Conservation (phyloP, 768 basidiomycete species). For the Russula olivacea region DNA sequence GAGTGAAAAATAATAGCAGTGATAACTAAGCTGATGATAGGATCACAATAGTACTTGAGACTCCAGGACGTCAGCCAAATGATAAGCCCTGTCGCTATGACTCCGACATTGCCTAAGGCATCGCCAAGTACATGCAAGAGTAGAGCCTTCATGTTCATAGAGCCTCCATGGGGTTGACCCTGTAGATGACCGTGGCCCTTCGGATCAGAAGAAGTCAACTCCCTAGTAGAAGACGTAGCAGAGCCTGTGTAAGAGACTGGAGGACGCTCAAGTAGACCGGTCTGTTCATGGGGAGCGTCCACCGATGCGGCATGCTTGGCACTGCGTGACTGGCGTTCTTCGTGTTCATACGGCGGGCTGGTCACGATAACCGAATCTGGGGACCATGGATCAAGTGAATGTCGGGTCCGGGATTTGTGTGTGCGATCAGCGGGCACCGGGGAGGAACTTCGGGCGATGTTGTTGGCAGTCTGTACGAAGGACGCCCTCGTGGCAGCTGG, state of each 20-base stretch:
- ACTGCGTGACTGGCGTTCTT: background rate
- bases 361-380: constrained; percentile 4
- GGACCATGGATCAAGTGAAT: constrained; percentile 23
- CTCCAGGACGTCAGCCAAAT: constrained; percentile 86
- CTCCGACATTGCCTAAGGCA: constrained; percentile 96
- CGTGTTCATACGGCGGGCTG: constrained; percentile 11
- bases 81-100: constrained; percentile 89
- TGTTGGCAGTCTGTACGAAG: constrained; percentile 77
- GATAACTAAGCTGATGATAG: constrained; percentile 88
- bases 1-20: constrained; percentile 96
- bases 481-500: constrained; percentile 66
- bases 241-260: constrained; percentile 9
- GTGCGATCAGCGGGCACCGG: constrained; percentile 29
- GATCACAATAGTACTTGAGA: constrained; percentile 91
- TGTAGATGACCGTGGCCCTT: constrained; percentile 28
- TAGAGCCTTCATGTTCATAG: constrained; percentile 98
- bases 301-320: background rate
- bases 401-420: constrained; percentile 27
- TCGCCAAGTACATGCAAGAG: constrained; percentile 94
- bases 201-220: constrained; percentile 19
- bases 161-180: constrained; percentile 49
- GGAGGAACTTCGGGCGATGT: constrained; percentile 58
- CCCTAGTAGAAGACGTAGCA: background rate
- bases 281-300: constrained; percentile 31
- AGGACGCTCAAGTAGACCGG: constrained; percentile 35